Base-by-base conservation (phyloP, 805 yeast genomes). In the Candida coleopterorum region DNA sequence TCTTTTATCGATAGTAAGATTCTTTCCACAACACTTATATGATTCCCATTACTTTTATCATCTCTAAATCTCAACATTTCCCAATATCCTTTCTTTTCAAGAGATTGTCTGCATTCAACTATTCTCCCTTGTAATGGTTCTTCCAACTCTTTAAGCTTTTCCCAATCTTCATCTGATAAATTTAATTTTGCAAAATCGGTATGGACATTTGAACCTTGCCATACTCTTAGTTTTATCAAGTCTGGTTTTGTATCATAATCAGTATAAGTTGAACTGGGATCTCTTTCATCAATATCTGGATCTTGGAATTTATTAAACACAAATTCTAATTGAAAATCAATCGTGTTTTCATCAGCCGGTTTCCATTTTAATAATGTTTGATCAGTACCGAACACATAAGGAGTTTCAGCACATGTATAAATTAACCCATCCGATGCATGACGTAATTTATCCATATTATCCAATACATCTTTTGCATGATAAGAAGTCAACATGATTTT, bases 351-450 rank as follows among this genome's bases (percentile, higher is more conserved):
- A 44, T 85, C 85, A 9, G 95, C 86, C 2, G 98, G 97, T 53
- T 93, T 93, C 99, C 99, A 93, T 60, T 94, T 93, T 38, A 93
- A 63, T 34, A 93, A 66, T 6, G 87, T 77, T 0, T 77, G 72
- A 57, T 93, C 97, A 1, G 97, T 90, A 10, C 97, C 97, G 44
- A 81, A 77, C 3, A 77, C 69, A 60, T 93, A 93, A 0, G 96
- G 94, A 1, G 90, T 77, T 36, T 79, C 86, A 29, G 94, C 83
- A 45, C 95, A 86, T 2, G 99, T 93, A 58, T 88, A 85, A 42
- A 93, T 86, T 18, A 93, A 71, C 1, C 99, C 99, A 62, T 93
- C 99, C 3, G 93, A 80, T 40, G 85, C 83, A 60, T 93, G 97
- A 17, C 86, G 85, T 33, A 90, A 68, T 35, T 77, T 72, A 29